These are phyloP conservation scores for Verruconis gallopava DNA, from an alignment of 2,329 filamentous ascomycete species.

Conservation along the genomic window DNA sequence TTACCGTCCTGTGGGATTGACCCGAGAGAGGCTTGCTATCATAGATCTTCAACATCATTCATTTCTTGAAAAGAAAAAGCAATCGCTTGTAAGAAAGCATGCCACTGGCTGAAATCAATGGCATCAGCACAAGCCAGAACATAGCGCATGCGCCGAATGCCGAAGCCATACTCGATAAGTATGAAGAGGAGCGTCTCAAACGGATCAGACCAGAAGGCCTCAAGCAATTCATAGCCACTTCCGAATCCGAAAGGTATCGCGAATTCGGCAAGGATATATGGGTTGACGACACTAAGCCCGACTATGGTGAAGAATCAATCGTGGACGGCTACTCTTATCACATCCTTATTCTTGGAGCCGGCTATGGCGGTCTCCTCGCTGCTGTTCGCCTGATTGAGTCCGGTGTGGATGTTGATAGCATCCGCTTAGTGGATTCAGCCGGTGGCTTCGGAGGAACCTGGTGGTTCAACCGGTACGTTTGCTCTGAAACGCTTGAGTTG, in stretches of 20 bases:
- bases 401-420: constrained; percentile 24
- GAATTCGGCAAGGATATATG: background rate
- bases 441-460: constrained; percentile 37
- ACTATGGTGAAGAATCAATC: background rate
- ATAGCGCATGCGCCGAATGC: too few species aligned
- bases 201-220: background rate
- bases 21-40: too few species aligned
- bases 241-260: background rate
- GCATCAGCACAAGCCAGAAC: too few species aligned
- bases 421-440: constrained; percentile 32
- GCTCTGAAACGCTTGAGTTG: background rate
- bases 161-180: background rate
- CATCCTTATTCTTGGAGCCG: constrained; percentile 29
- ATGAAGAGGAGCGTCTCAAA: background rate
- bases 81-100: too few species aligned
- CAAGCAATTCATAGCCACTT: background rate
- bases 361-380: constrained; percentile 31
- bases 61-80: too few species aligned
- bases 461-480: constrained; percentile 24
- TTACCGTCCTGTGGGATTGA: too few species aligned
- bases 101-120: too few species aligned
- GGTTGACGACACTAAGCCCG: background rate
- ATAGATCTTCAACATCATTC: too few species aligned
- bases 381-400: constrained; percentile 28
- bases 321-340: background rate